These are phyloP conservation scores for Amanita rimosa DNA, from an alignment of 768 basidiomycete species.

Conservation along the genomic window DNA sequence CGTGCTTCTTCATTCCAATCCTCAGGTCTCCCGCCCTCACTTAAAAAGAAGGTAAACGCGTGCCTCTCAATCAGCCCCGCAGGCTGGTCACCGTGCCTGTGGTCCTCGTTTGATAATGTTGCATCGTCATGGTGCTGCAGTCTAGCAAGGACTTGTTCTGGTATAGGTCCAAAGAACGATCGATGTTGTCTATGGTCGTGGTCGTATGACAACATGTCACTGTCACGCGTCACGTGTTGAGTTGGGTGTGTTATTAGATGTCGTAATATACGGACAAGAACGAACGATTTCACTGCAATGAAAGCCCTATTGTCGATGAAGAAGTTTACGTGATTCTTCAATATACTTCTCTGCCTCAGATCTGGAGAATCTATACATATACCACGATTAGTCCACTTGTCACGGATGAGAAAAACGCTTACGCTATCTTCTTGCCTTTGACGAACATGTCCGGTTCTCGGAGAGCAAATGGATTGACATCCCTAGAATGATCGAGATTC, in stretches of 20 bases:
- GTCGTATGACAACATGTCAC: neutral
- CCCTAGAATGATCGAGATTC: conserved; percentile 62
- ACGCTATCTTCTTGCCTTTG: conserved; percentile 72
- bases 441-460: conserved; percentile 80
- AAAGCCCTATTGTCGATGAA: conserved; percentile 21
- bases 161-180: conserved; percentile 6
- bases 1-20: conserved; percentile 57
- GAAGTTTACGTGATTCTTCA: conserved; percentile 44
- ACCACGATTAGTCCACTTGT: conserved; percentile 3
- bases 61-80: conserved; percentile 43
- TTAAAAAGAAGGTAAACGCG: conserved; percentile 53
- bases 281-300: neutral
- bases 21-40: conserved; percentile 49
- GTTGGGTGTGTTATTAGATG: neutral
- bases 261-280: neutral
- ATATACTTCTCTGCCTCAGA: conserved; percentile 57
- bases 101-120: neutral
- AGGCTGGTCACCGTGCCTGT: conserved; percentile 22
- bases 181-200: neutral
- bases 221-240: neutral
- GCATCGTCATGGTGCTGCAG: neutral
- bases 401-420: conserved; percentile 17
- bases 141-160: neutral
- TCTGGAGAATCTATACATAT: conserved; percentile 45
- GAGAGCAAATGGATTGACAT: conserved; percentile 86